Conservation (phyloP, 1,284 basidiomycete genomes). For the Cutaneotrichosporon mucoides region DNA sequence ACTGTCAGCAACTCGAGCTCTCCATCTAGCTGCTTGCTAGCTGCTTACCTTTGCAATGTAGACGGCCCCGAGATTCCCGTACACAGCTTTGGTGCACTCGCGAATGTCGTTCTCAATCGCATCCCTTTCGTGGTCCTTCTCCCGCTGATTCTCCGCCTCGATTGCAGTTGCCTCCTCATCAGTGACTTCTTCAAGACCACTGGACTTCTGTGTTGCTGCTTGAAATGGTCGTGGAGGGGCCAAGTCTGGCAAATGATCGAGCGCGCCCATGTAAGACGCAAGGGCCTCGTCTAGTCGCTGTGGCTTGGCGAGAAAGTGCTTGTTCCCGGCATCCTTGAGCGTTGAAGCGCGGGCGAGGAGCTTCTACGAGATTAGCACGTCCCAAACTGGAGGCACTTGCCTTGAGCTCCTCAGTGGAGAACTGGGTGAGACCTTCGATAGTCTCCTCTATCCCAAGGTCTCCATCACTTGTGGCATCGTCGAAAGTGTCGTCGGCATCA, state of each 20-base stretch:
- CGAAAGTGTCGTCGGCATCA: slow-evolving; percentile 15
- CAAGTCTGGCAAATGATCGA: slow-evolving; percentile 24
- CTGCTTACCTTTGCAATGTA: slow-evolving; percentile 26
- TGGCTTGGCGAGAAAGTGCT: slow-evolving; percentile 31
- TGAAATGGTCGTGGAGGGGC: background rate
- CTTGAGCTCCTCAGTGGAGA: slow-evolving; percentile 25
- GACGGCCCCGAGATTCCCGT: slow-evolving; percentile 44
- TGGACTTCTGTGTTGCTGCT: background rate
- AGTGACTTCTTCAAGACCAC: slow-evolving; percentile 38
- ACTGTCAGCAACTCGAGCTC: slow-evolving; percentile 1
- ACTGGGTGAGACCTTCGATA: slow-evolving; percentile 32
- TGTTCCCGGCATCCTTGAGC: slow-evolving; percentile 40
- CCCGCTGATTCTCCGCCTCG: slow-evolving; percentile 5
- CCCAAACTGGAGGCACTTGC: slow-evolving; percentile 15
- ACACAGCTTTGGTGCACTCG: slow-evolving; percentile 37
- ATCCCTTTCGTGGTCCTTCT: slow-evolving; percentile 21
- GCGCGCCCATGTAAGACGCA: slow-evolving; percentile 28
- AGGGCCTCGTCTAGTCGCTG: slow-evolving; percentile 30
- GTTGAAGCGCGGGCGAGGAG: slow-evolving; percentile 22
- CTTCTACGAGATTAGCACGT: slow-evolving; percentile 15
- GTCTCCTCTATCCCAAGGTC: slow-evolving; percentile 33
- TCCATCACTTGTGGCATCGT: slow-evolving; percentile 27
- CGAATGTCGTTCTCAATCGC: slow-evolving; percentile 26
- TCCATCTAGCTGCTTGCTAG: too few relatives aligned
- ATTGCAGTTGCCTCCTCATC: slow-evolving; percentile 38